These are phyloP conservation scores for Nicotiana rustica DNA, from an alignment of 305 asterid genomes.

Conservation along the genomic window DNA sequence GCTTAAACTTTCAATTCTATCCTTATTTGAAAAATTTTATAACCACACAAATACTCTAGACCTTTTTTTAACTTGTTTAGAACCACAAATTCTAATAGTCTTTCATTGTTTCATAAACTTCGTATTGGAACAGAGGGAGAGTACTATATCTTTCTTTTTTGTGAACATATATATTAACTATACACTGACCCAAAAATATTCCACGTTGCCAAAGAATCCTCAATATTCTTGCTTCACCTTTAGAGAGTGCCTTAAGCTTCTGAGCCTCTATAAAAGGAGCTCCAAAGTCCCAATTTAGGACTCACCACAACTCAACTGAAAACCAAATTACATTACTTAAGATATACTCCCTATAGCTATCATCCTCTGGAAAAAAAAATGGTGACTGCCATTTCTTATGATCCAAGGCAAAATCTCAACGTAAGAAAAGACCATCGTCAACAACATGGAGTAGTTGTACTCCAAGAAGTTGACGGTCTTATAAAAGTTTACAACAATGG, in stretches of 20 bases:
- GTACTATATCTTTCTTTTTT: too few species aligned
- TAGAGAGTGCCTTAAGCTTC: background rate
- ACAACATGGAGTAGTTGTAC: background rate
- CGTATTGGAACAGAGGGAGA: too few species aligned
- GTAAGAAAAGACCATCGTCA: constrained; percentile 8
- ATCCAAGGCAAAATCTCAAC: constrained; percentile 28
- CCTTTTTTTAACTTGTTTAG: too few species aligned
- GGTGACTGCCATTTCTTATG: constrained; percentile 30
- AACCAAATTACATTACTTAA: background rate
- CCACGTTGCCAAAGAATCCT: background rate
- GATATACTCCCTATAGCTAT: background rate
- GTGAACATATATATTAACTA: background rate
- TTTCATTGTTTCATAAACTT: too few species aligned
- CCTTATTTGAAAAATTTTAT: too few species aligned
- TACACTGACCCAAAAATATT: background rate
- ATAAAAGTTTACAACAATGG: constrained; percentile 35
- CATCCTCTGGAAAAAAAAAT: background rate
- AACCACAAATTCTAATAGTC: too few species aligned
- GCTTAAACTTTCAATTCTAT: too few species aligned
- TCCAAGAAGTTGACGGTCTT: constrained; percentile 31
- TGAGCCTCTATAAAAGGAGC: constrained; percentile 5
- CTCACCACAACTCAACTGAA: background rate
- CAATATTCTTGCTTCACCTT: constrained; percentile 5
- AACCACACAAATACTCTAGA: too few species aligned
- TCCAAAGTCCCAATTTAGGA: background rate